Percentiles rank a stretch among this genome's conserved stretches.
phyloP scores from a whole-genome alignment of 305 asterid species.

The Striga hermonthica region DNA sequence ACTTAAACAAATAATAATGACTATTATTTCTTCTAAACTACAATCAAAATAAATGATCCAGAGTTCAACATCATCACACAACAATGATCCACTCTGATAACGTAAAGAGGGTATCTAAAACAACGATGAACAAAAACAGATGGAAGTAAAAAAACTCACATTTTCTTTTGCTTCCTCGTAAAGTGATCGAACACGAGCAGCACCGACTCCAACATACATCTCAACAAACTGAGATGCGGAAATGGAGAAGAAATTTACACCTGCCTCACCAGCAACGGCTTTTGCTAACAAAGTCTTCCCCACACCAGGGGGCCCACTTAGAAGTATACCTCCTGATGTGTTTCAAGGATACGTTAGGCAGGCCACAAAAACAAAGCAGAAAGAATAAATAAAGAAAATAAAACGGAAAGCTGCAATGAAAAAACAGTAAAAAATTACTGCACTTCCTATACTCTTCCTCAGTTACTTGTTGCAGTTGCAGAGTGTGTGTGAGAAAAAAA shows the following conservation, averaged over 20 bases:
- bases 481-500: neutral
- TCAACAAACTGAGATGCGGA: conserved; percentile 99
- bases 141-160: conserved; percentile 44
- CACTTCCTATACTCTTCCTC: too few relatives aligned
- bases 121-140: conserved; percentile 18
- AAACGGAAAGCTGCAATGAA: neutral
- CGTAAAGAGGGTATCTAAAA: conserved; percentile 8
- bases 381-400: conserved; percentile 5
- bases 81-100: conserved; percentile 19
- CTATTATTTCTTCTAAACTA: neutral
- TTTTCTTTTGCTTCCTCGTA: conserved; percentile 95
- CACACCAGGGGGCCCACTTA: conserved; percentile 99
- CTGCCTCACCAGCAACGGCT: conserved; percentile 99
- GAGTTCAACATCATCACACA: conserved; percentile 3
- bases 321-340: conserved; percentile 88
- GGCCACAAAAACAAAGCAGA: neutral
- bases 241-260: conserved; percentile 96
- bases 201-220: conserved; percentile 98
- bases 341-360: conserved; percentile 27
- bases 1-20: neutral
- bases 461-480: too few relatives aligned
- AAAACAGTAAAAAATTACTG: too few relatives aligned
- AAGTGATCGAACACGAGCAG: conserved; percentile 96
- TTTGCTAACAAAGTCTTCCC: conserved; percentile 96
- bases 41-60: too few relatives aligned